Percentiles rank a stretch among this genome's conserved stretches.
These are phyloP conservation scores for Galerina sulciceps DNA, from an alignment of 768 basidiomycete species.

Conservation along the genomic window DNA sequence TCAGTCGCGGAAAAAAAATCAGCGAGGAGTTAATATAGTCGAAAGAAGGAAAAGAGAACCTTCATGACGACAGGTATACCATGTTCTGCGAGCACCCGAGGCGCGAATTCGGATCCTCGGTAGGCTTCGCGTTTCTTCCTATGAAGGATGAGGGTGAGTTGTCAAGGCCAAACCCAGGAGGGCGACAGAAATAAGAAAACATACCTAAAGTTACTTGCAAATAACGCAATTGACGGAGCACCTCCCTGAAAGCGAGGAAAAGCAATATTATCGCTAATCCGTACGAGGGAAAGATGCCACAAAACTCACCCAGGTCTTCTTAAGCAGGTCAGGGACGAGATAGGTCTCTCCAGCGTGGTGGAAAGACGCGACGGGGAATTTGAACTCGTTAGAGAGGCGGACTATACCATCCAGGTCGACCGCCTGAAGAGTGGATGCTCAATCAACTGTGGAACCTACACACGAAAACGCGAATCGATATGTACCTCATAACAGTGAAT, in stretches of 20 bases:
- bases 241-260: constrained; percentile 35
- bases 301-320: constrained; percentile 61
- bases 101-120: constrained; percentile 74
- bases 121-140: constrained; percentile 60
- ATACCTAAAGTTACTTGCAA: constrained; percentile 63
- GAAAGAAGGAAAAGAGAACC: constrained; percentile 31
- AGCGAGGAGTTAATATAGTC: no score
- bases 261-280: not conserved
- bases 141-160: not conserved
- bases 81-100: constrained; percentile 68
- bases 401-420: constrained; percentile 73
- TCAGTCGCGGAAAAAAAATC: no score
- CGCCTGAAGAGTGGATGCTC: constrained; percentile 38
- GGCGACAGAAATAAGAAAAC: not conserved
- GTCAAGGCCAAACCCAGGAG: not conserved
- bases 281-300: not conserved
- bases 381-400: constrained; percentile 79
- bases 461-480: not conserved
- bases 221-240: constrained; percentile 73
- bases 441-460: not conserved
- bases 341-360: constrained; percentile 84
- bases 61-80: constrained; percentile 78
- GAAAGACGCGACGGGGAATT: constrained; percentile 75
- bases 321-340: constrained; percentile 77
- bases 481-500: constrained; percentile 49